Evolutionary conservation across 2,329 filamentous ascomycete genomes (phyloP), one percentile per base, ranked within the genome.

Genomic region (Aspergillus pseudotamarii): DNA sequence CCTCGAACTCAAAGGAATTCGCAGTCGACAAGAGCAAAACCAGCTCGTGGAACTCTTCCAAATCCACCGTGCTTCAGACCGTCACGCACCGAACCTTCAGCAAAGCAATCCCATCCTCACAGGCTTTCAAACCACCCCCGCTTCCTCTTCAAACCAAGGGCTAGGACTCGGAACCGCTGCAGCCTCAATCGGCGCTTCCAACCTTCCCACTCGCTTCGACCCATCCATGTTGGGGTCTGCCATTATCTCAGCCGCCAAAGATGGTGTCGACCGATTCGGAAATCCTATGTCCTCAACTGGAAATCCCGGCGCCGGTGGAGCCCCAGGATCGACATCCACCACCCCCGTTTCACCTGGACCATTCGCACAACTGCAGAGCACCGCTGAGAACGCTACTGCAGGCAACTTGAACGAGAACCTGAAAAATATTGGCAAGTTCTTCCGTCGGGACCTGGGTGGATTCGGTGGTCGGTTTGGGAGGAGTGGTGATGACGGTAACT

Each of bases 351-450:
- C 72, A 46, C 74, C 63, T 50, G 53, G 65, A 30, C 70, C 77
- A 51, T 57, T 57, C 4, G 60, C 71, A 67, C 71, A 61, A 54
- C 57, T 63, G 70, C 66, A 53, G 68, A 61, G 69, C 34, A 64
- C 66, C 55, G 65, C 71, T 60, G 68, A 74, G 59, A 67, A 68
- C 38, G 70, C 69, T 46, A 72, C 87, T 60, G 88, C 90, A 71
- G 87, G 86, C 9, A 92, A 91, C 58, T 86, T 97, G 67, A 96
- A 97, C 75, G 94, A 96, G 79, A 97, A 97, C 78, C 76, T 98
- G 78, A 94, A 93, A 81, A 97, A 93, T 76, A 92, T 99, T 79
- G 94, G 94, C 28, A 97, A 96, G 79, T 97, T 98, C 80, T 98
- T 98, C 82, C 89, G 91, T 66, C 84, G 94, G 66, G 94, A 97